Conservation (phyloP, 2,329 filamentous ascomycete species). For the Penicillium sp. region DNA sequence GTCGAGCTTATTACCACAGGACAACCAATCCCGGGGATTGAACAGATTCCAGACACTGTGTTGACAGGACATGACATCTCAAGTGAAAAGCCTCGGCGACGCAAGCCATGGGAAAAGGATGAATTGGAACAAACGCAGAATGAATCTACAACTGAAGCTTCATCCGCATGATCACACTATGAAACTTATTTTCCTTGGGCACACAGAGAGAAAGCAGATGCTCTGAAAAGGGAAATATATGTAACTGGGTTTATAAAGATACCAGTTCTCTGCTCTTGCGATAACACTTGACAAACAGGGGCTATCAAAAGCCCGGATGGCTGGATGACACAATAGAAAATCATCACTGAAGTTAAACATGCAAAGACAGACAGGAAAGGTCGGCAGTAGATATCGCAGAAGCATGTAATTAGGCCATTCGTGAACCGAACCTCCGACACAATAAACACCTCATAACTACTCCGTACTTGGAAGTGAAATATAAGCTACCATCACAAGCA, state of each 20-base stretch:
- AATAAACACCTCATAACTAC: slow-evolving; percentile 18
- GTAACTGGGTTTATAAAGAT: slow-evolving; percentile 16
- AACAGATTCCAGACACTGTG: slow-evolving; percentile 79
- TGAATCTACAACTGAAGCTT: slow-evolving; percentile 4
- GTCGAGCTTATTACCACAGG: slow-evolving; percentile 81
- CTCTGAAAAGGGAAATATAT: slow-evolving; percentile 2
- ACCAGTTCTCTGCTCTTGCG: slow-evolving; percentile 2
- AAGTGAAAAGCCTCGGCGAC: slow-evolving; percentile 54
- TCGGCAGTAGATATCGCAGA: slow-evolving; percentile 6
- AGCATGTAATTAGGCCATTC: slow-evolving; percentile 13
- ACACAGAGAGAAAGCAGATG: background rate
- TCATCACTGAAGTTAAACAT: background rate
- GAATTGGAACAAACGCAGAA: slow-evolving; percentile 14
- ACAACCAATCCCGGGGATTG: slow-evolving; percentile 81
- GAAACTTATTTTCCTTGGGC: background rate
- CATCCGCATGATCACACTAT: background rate
- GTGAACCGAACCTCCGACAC: slow-evolving; percentile 21
- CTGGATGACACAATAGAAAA: slow-evolving; percentile 7
- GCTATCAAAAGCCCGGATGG: background rate
- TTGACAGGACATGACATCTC: slow-evolving; percentile 67
- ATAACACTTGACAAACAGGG: slow-evolving; percentile 2
- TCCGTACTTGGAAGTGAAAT: slow-evolving; percentile 18
- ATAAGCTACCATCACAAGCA: slow-evolving; percentile 20
- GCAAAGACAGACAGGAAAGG: slow-evolving; percentile 7
- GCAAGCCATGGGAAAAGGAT: slow-evolving; percentile 80